These are phyloP conservation scores for Helichrysum umbraculigerum DNA, from an alignment of 129 eudicot genomes.

Conservation along the genomic window DNA sequence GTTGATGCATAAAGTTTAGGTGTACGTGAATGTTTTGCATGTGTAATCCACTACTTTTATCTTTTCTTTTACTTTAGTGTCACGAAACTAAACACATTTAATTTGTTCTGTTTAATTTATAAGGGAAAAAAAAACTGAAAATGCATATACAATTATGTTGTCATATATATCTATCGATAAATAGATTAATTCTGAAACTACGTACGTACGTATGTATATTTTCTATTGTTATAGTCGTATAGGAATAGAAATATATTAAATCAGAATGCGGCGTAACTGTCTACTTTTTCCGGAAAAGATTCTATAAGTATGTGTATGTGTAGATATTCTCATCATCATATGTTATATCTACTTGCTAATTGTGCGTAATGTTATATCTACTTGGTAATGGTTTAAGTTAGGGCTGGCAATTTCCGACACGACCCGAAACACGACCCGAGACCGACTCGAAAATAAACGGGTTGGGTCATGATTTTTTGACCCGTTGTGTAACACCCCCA, in stretches of 20 bases:
- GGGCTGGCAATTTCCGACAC: too few species aligned
- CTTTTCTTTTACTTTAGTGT: constrained; percentile 40
- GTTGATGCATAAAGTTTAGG: constrained; percentile 36
- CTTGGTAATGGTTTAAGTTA: neutral
- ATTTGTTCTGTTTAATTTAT: neutral
- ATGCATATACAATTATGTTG: neutral
- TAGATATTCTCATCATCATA: neutral
- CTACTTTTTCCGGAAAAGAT: neutral
- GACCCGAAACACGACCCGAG: too few species aligned
- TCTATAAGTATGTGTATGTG: neutral
- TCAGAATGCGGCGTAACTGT: neutral
- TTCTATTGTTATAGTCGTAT: too few species aligned
- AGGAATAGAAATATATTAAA: too few species aligned
- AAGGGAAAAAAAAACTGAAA: neutral
- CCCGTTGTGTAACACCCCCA: too few species aligned
- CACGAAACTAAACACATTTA: constrained; percentile 29
- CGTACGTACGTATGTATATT: neutral
- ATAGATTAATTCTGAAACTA: neutral
- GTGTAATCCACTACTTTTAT: constrained; percentile 40
- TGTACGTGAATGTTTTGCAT: constrained; percentile 47
- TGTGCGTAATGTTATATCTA: too few species aligned
- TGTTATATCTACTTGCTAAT: too few species aligned
- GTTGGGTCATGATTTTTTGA: too few species aligned
- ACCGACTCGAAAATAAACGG: too few species aligned
- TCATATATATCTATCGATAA: neutral